Conservation (phyloP, 768 basidiomycete species). For the Boletus eberwhitei region DNA sequence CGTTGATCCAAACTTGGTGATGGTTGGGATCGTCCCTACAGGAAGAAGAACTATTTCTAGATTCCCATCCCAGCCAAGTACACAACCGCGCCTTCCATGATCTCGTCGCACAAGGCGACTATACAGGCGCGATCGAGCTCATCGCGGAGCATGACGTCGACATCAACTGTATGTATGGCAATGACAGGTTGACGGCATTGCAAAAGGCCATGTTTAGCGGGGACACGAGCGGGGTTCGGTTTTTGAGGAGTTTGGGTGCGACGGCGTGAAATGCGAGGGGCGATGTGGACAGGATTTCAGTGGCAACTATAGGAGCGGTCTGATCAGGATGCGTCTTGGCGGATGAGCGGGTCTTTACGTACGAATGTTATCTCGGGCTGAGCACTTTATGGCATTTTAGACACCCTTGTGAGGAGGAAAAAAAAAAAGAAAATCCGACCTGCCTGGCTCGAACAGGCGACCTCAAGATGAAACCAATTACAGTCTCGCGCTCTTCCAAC, state of each 20-base stretch:
- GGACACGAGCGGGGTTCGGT: conserved; percentile 17
- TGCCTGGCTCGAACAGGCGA: conserved; percentile 44
- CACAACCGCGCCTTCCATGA: conserved; percentile 25
- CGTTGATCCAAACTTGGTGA: not conserved
- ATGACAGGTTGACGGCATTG: conserved; percentile 18
- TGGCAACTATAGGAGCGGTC: not conserved
- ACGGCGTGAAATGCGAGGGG: not conserved
- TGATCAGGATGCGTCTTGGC: not conserved
- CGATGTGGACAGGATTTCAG: not conserved
- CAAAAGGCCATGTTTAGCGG: conserved; percentile 23
- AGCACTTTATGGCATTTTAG: too few species aligned
- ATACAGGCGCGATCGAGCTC: conserved; percentile 14
- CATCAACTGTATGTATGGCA: conserved; percentile 20
- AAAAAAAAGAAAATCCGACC: conserved; percentile 26
- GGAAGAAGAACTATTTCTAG: conserved; percentile 25
- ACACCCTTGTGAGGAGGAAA: too few species aligned
- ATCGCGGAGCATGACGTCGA: conserved; percentile 20
- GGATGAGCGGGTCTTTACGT: not conserved
- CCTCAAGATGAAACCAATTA: conserved; percentile 41
- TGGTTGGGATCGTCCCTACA: not conserved
- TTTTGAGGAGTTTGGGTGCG: conserved; percentile 22
- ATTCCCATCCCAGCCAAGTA: conserved; percentile 14
- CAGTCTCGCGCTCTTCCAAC: conserved; percentile 52
- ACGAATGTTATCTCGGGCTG: too few species aligned
- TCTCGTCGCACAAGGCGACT: conserved; percentile 23